Evolutionary conservation across 1,284 basidiomycete genomes (phyloP).

Genomic region (Puccinia coronata): DNA sequence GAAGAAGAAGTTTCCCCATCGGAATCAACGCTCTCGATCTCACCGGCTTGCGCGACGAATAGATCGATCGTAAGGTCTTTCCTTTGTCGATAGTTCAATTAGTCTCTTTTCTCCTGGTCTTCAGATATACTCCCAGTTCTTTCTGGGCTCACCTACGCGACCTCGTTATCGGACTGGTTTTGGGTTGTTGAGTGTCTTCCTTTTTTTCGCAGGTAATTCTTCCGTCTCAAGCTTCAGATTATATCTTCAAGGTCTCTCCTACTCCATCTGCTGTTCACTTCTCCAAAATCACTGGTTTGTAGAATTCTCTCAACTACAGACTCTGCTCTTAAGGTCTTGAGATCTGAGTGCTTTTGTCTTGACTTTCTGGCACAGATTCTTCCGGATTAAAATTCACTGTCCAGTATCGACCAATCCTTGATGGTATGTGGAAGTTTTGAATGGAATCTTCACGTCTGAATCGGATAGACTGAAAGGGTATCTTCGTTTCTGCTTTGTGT

Average conservation of each 20-base stretch:
- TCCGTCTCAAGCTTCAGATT: conserved; percentile 25
- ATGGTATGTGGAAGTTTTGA: conserved; percentile 27
- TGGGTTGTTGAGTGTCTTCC: background rate
- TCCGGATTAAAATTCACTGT: conserved; percentile 32
- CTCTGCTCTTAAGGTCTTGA: background rate
- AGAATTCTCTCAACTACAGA: background rate
- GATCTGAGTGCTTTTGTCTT: background rate
- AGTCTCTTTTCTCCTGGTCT: background rate
- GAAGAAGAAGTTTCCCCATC: background rate
- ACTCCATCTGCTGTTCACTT: background rate
- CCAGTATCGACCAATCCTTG: conserved; percentile 36
- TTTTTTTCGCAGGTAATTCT: conserved; percentile 21
- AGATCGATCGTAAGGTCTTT: conserved; percentile 12
- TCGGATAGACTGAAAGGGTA: too few species aligned
- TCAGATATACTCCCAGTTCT: background rate
- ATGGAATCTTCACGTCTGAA: too few species aligned
- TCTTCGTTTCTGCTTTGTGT: background rate
- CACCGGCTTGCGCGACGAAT: background rate
- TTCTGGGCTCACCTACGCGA: background rate
- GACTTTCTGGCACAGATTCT: background rate
- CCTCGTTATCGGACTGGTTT: background rate
- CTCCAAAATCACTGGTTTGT: conserved; percentile 17
- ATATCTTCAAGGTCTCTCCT: conserved; percentile 14
- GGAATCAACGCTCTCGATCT: conserved; percentile 2
- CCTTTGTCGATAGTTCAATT: background rate